These are phyloP conservation scores for Colletotrichum musae DNA, from an alignment of 2,329 filamentous ascomycete species.

Conservation along the genomic window DNA sequence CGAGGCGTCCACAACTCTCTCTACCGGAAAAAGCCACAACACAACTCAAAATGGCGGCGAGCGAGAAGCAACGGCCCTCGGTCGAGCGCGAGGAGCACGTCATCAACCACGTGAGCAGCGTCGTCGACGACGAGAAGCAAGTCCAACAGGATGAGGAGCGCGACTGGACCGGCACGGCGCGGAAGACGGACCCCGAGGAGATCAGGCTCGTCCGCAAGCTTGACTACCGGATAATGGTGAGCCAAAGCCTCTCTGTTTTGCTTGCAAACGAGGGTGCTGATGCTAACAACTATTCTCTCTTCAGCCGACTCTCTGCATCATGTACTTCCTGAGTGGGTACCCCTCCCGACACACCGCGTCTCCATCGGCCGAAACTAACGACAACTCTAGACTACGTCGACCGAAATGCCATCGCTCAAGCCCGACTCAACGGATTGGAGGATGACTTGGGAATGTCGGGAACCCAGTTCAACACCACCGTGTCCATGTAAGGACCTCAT, in stretches of 20 bases:
- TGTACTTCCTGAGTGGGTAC: conserved; percentile 58
- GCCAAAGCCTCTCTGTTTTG: conserved; percentile 6
- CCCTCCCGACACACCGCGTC: neutral
- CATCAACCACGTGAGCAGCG: conserved; percentile 34
- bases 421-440: conserved; percentile 57
- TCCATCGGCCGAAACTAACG: neutral
- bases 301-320: conserved; percentile 55
- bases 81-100: conserved; percentile 34
- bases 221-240: conserved; percentile 58
- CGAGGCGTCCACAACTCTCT: neutral
- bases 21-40: no score
- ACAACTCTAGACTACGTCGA: conserved; percentile 53
- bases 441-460: conserved; percentile 59
- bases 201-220: conserved; percentile 58
- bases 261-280: neutral
- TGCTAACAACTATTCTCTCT: conserved; percentile 2
- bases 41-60: conserved; percentile 26
- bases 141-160: conserved; percentile 44
- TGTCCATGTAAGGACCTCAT: conserved; percentile 52
- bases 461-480: conserved; percentile 52
- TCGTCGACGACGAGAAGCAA: conserved; percentile 36
- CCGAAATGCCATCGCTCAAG: conserved; percentile 63
- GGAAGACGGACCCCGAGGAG: conserved; percentile 57
- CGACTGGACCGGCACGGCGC: conserved; percentile 56
- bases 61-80: conserved; percentile 35